These are phyloP conservation scores for Apiospora arundinis DNA, from an alignment of 2,329 filamentous ascomycete genomes.

Conservation along the genomic window DNA sequence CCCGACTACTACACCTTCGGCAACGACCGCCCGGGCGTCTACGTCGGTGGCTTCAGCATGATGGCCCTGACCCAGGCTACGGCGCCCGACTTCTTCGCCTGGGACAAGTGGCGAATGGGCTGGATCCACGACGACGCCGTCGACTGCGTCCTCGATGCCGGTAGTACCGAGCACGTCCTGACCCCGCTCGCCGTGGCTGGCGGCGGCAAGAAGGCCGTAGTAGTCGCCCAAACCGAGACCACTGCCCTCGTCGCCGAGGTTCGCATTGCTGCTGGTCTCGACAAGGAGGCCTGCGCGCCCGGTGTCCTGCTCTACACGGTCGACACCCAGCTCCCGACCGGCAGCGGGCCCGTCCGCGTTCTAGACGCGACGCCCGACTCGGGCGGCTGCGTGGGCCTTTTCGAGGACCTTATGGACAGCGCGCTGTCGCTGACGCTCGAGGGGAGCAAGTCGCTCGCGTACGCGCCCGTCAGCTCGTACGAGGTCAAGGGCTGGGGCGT, in stretches of 20 bases:
- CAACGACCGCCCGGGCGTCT: background rate
- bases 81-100: background rate
- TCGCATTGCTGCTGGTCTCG: too few relatives aligned
- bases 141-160: background rate
- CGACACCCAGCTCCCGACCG: too few relatives aligned
- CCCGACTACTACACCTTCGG: background rate
- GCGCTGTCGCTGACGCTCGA: background rate
- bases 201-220: background rate
- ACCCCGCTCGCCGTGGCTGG: background rate
- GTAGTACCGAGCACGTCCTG: background rate
- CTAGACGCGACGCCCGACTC: too few relatives aligned
- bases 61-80: background rate
- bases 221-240: too few relatives aligned
- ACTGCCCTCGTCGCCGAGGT: too few relatives aligned
- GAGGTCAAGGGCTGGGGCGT: background rate
- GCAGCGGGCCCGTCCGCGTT: too few relatives aligned
- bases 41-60: background rate
- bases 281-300: too few relatives aligned
- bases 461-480: background rate
- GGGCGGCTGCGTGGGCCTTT: background rate
- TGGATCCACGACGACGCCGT: background rate
- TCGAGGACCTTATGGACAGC: background rate
- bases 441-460: background rate
- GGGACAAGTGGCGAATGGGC: slow-evolving; percentile 6
- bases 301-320: too few relatives aligned